Base-by-base conservation (phyloP, 2,329 filamentous ascomycete species). In the Helotiales sp. region DNA sequence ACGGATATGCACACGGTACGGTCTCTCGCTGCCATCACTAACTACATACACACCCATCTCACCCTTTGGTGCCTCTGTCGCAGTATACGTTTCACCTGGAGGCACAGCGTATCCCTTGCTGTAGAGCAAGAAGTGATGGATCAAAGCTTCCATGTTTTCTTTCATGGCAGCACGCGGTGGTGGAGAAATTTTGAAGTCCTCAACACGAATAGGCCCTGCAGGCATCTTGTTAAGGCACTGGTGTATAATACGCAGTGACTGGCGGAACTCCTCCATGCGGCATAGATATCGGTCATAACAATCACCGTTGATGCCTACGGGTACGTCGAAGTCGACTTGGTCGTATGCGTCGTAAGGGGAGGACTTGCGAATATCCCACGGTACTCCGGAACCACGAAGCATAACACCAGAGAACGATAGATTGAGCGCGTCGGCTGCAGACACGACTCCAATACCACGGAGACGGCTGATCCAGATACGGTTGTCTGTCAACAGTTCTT, bases 241-340 rank as follows among this genome's bases (percentile, higher is more conserved):
- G 82, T 96, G 88, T 73, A 99, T 97, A 76, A 99, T 99, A 71
- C 95, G 90, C 61, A 99, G 88, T 24, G 91, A 96, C 78, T 99
- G 96, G 66, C 95, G 87, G 86, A 99, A 99, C 79, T 99, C 95
- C 77, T 98, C 93, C 93, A 99, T 99, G 70, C 95, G 91, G 86
- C 93, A 97, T 63, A 99, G 85, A 74, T 99, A 99, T 70, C 95
- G 89, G 78, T 99, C 95, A 79, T 99, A 99, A 84, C 95, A 99
- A 81, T 99, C 95, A 67, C 95, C 95, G 73, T 98, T 96, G 67
- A 93, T 84, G 70, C 95, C 95, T 34, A 99, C 95, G 33, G 96
- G 95, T 2, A 99, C 91, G 71, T 99, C 95, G 70, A 99, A 99
- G 69, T 99, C 96, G 59, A 99, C 95, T 78, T 96, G 83, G 77